phyloP scores from a whole-genome alignment of 176 grass and related monocot species.

The Ensete glaucum region DNA sequence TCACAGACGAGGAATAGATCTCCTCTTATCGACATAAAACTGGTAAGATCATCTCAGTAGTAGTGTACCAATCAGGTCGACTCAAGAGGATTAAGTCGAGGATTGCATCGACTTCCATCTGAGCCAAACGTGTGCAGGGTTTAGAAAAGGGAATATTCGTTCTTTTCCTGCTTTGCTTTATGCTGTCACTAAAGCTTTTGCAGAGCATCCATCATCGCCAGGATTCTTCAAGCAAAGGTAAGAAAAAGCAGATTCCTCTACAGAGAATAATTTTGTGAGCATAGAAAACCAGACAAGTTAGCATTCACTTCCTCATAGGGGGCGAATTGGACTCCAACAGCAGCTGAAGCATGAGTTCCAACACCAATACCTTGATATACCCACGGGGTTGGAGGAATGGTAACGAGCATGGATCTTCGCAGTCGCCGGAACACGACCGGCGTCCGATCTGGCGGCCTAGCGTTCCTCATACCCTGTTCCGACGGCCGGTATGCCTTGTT shows the following conservation, averaged over 20 bases:
- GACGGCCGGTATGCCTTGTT: neutral
- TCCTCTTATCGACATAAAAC: no score
- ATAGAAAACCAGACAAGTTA: neutral
- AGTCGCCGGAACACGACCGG: neutral
- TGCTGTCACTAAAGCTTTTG: no score
- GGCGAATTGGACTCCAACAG: neutral
- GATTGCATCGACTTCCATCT: no score
- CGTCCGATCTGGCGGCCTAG: neutral
- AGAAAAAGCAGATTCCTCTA: neutral
- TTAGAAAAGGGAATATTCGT: no score
- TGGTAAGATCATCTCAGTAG: no score
- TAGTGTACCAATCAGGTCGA: no score
- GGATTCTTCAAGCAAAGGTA: neutral
- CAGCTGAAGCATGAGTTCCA: neutral
- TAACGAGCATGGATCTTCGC: neutral
- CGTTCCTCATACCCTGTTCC: neutral
- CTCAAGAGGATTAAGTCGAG: no score
- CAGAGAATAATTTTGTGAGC: neutral
- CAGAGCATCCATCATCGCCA: neutral
- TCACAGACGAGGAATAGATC: no score
- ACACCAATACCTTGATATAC: neutral
- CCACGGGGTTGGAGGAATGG: neutral
- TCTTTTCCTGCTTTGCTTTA: no score
- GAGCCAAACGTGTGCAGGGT: no score
- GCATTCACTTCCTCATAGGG: neutral